Evolutionary conservation across 371 early-diverging fungal genomes (phyloP), one percentile per base, ranked within the genome.

Genomic region (Apophysomyces sp.): DNA sequence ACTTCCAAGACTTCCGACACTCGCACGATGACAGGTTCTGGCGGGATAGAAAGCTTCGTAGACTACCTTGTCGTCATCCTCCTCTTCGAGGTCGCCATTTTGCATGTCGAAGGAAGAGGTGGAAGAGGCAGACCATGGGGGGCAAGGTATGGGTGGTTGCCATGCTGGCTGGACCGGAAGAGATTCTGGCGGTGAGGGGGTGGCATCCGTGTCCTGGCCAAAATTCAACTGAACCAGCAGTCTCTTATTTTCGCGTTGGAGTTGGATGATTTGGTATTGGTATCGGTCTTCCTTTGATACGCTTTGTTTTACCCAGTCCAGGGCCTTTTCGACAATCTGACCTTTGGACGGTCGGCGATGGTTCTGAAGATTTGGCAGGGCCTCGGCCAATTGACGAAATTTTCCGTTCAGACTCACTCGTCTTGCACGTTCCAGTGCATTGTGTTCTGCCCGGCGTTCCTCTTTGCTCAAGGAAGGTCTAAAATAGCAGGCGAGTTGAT

Each of bases 371-470:
- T 86, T 80, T 11, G 90, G 90, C 34, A 90, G 68, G 6, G 84
- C 75, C 54, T 80, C 77, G 15, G 89, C 90, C 49, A 90, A 73
- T 29, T 84, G 80, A 64, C 81, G 86, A 64, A 89, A 89, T 57
- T 87, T 82, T 26, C 74, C 72, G 70, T 89, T 89, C 41, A 90
- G 72, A 11, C 72, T 81, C 66, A 89, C 89, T 28, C 90, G 81
- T 49, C 90, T 73, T n/a, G 90, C 89, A 15, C 90, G 80, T 57
- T 90, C 90, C 27, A 85, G 86, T 12, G 90, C 90, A 66, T 90
- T 90, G 63, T 90, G 90, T 44, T 79, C 86, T 27, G 86, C 89
- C 36, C 89, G 83, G 55, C 85, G 77, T 62, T 87, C 84, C 9
- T 44, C 49, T 44, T 44, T 44, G 9, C 49, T 44, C 24, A 44